Evolutionary conservation across 2,329 filamentous ascomycete species (phyloP), one percentile per base, ranked within the genome.

Genomic region (Talaromyces sp.): DNA sequence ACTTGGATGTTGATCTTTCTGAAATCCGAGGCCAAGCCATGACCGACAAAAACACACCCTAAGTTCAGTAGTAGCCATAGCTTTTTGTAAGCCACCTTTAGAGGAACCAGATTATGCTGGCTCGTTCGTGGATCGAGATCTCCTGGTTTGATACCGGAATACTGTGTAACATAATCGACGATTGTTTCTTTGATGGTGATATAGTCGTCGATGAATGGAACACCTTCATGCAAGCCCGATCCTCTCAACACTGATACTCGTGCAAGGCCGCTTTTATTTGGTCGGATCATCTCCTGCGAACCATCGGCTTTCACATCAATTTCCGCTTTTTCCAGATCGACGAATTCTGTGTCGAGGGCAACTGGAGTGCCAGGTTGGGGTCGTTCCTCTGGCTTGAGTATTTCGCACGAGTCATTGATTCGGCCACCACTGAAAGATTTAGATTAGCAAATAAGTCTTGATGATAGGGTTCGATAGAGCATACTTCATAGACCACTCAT

Each of bases 1-100:
- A 99, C 90, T 75, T 97, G 92, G 64, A 99, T 97, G 77, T 99
- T 99, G 79, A 97, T 96, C 64, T 96, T 96, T 62, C 95, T 92
- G 80, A 99, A 98, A 78, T 99, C 95, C 71, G 95, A 94, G 70
- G 92, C 92, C 49, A 99, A 83, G 3, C 94, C 94, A 73, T 99
- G 95, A 2, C 95, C 95, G 5, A 99, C 86, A 75, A 99, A 99
- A 68, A 91, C 87, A 79, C 93, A 97, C 57, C 95, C 95, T 0
- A 98, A 84, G 74, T 99, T 99, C 37, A 99, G 86, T 19, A 99
- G 84, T 16, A 98, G 87, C 96, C 96, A 99, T 35, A 99, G 87
- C 77, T 97, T 97, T 80, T 99, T 99, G 83, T 98, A 99, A 1
- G 92, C 93, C 65, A 91, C 86, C 76, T 99, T 99, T 47, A 98